Percentiles rank a stretch among this genome's conserved stretches.
Conservation (phyloP, 495 filamentous ascomycete species). For the Astrocystis sublimbata region DNA sequence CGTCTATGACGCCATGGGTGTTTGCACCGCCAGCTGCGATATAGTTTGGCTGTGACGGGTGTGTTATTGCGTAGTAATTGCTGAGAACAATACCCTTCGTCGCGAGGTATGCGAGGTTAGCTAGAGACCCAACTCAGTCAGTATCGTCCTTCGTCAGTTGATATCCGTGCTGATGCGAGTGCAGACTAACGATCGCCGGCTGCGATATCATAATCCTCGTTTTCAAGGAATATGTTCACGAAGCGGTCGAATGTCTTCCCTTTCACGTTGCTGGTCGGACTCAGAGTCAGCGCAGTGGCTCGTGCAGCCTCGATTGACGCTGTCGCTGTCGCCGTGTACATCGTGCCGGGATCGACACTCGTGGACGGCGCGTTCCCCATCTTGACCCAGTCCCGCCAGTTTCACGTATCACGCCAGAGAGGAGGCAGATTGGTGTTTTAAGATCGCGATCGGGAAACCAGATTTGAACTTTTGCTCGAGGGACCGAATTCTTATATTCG, state of each 20-base stretch:
- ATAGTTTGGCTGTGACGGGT: conserved; percentile 74
- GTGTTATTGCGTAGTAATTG: conserved; percentile 63
- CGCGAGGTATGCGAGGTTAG: conserved; percentile 57
- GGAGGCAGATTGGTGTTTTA: not conserved
- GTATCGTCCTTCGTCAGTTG: not conserved
- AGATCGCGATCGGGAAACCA: not conserved
- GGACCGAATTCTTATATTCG: not conserved
- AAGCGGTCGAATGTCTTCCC: conserved; percentile 66
- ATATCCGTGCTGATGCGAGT: not conserved
- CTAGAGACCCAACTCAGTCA: conserved; percentile 17
- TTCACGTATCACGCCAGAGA: not conserved
- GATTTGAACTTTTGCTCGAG: not conserved
- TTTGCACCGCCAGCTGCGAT: conserved; percentile 58
- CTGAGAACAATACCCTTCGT: conserved; percentile 61
- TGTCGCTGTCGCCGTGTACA: conserved; percentile 18
- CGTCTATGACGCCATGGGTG: conserved; percentile 64
- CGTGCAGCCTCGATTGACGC: conserved; percentile 20
- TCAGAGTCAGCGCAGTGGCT: conserved; percentile 36
- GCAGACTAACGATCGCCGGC: conserved; percentile 23
- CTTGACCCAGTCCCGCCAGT: not conserved
- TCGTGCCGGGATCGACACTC: conserved; percentile 15
- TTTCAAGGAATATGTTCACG: conserved; percentile 69
- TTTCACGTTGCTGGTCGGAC: conserved; percentile 57
- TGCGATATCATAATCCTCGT: conserved; percentile 53
- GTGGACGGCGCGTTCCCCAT: conserved; percentile 13